These are phyloP conservation scores for Mycena kentingensis DNA, from an alignment of 768 basidiomycete genomes.

Conservation along the genomic window DNA sequence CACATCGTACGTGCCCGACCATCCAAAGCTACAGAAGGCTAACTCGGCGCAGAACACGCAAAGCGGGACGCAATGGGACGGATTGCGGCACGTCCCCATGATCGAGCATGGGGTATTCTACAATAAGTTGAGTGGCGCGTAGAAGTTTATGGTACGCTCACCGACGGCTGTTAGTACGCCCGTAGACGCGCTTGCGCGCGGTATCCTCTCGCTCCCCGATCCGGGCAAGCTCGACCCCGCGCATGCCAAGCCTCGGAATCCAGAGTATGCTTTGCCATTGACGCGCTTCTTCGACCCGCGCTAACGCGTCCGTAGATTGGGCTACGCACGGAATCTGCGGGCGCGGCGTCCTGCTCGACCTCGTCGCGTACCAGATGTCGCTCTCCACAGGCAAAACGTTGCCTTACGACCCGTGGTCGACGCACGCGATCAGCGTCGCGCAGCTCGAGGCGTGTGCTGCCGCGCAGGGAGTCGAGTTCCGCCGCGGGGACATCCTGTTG, in stretches of 20 bases:
- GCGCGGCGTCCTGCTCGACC: slow-evolving; percentile 66
- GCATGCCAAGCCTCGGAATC: slow-evolving; percentile 57
- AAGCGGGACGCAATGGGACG: slow-evolving; percentile 51
- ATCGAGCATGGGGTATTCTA: slow-evolving; percentile 57
- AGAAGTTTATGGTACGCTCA: neutral
- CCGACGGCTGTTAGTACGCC: slow-evolving; percentile 43
- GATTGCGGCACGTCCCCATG: slow-evolving; percentile 60
- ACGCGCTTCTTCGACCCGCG: too few species aligned
- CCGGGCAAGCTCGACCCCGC: slow-evolving; percentile 50
- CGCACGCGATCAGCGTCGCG: slow-evolving; percentile 51
- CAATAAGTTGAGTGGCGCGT: slow-evolving; percentile 51
- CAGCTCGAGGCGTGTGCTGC: slow-evolving; percentile 62
- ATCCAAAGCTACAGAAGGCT: too few species aligned
- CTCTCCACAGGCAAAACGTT: slow-evolving; percentile 33
- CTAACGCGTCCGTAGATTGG: slow-evolving; percentile 50
- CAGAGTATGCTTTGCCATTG: slow-evolving; percentile 60
- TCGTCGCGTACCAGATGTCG: slow-evolving; percentile 55
- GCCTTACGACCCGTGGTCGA: slow-evolving; percentile 67
- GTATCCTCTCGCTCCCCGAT: slow-evolving; percentile 49
- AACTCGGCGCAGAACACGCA: slow-evolving; percentile 14
- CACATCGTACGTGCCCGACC: slow-evolving; percentile 5
- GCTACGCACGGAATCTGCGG: slow-evolving; percentile 71
- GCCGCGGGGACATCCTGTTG: slow-evolving; percentile 63
- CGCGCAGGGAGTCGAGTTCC: slow-evolving; percentile 58
- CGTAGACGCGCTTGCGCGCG: slow-evolving; percentile 42